Evolutionary conservation across 306 rosid species (phyloP), one percentile per base, ranked within the genome.

Genomic region (Spatholobus suberectus): DNA sequence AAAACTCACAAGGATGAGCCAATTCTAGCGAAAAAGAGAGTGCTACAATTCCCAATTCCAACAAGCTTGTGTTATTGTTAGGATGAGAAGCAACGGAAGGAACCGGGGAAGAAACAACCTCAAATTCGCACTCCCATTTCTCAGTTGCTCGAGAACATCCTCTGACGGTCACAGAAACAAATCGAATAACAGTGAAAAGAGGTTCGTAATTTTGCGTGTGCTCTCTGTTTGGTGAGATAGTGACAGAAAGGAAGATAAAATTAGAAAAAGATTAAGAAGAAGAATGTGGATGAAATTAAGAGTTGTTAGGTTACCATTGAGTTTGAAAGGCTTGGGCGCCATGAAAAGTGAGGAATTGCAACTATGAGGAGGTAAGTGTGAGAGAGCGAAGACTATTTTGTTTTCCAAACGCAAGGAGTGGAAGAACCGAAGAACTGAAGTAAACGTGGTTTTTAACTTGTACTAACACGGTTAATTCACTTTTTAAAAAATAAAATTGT

Each of bases 21-120:
- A 68, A 93, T 89, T 88, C 94, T 93, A 38, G 99, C 98, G 74
- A 95, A 95, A 78, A 95, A 89, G 9, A 81, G 84, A 63, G 79
- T 69, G 75, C 89, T 77, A 23, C 58, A 29, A 85, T 77, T 86
- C 67, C 80, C 84, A 43, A 81, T 79, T 58, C 78, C 85, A 27
- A 76, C 21, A 89, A 86, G 52, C 57, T 72, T 29, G 79, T 8
- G 26, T 35, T 88, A 14, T 70, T 70, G 75, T 9, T 85, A 32
- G 87, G 73, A 70, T 77, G 23, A 76, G 86, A 15, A 78, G 59
- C 67, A 77, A 93, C 84, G 8, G 98, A 92, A 73, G 70, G 81
- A 70, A 87, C 87, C 0, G 94, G 94, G 6, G 86, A 87, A 78
- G 97, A 91, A 71, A 81, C 89, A 69, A 94, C 83, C 88, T 92